Evolutionary conservation across 2,329 filamentous ascomycete species (phyloP), one percentile per base, ranked within the genome.

Genomic region (Penicillium crustosum): DNA sequence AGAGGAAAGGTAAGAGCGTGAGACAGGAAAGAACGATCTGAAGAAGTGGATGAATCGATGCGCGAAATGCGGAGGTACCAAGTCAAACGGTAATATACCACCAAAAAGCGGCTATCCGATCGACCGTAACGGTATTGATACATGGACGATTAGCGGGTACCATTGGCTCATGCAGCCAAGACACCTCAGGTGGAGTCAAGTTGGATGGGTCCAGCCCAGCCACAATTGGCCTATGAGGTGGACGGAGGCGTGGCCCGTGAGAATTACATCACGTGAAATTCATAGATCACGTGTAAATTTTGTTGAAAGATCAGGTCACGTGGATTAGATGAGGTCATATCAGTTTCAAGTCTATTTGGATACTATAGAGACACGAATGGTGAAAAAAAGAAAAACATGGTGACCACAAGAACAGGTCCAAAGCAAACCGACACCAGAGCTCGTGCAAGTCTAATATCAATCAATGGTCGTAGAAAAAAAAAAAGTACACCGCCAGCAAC

Each of bases 381-480:
- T 31, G 12, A 43, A 53, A 58, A 57, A 53, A 45, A 54, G 56
- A 57, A 53, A 45, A 50, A n/a, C 9, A 21, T 8, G 13, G 10
- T 9, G 27, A 61, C 53, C 49, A 50, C 38, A 52, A 48, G 42
- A 57, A n/a, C 25, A 53, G 53, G 47, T 45, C 52, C 43, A 64
- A 62, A 64, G 57, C 58, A 64, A 62, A 55, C 62, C 58, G 61
- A 68, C 61, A 68, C 64, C 64, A 57, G 33, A 67, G 63, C 63
- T 68, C 60, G 63, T 68, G 63, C 64, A 63, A 67, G 49, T 65
- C 55, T 60, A 66, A 67, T 60, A 59, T 61, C 57, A 62, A 63
- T 61, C 62, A 59, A 65, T 58, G 58, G 59, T 66, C 55, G 55
- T 66, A 31, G 49, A 53, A 61, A 49, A 54, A 41, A 41, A 61